Conservation (phyloP, 2,329 filamentous ascomycete species). For the Colletotrichum sp. region DNA sequence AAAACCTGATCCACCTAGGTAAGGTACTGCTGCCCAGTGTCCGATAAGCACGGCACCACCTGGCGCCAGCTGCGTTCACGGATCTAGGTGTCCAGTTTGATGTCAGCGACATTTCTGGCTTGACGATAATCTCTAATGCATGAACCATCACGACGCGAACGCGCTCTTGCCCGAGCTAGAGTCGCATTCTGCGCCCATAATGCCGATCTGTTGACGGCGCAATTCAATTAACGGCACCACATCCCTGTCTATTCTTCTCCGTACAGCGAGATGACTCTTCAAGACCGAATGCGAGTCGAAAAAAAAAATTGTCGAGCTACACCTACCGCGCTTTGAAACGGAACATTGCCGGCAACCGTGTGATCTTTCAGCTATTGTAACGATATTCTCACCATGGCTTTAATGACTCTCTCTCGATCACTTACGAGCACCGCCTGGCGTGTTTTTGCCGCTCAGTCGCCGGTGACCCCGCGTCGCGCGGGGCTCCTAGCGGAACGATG, state of each 20-base stretch:
- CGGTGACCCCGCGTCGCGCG: neutral
- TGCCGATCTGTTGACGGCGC: conserved; percentile 5
- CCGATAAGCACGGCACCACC: neutral
- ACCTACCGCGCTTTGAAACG: neutral
- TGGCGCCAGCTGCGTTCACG: neutral
- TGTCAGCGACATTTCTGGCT: neutral
- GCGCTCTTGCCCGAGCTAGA: neutral
- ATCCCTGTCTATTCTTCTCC: conserved; percentile 1
- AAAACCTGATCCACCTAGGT: neutral
- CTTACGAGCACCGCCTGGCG: conserved; percentile 2
- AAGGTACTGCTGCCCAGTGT: too few relatives aligned
- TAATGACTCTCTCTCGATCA: conserved; percentile 3
- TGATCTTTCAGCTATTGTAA: neutral
- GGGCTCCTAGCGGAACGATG: conserved; percentile 3
- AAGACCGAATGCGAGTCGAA: neutral
- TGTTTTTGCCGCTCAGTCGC: neutral
- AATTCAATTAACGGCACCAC: neutral
- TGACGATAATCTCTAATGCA: conserved; percentile 16
- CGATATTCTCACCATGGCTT: neutral
- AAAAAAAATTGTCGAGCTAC: neutral
- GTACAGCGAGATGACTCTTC: neutral
- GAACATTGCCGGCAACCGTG: neutral
- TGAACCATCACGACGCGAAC: conserved; percentile 20
- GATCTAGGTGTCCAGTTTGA: neutral
- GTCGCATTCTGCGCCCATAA: neutral